Conservation (phyloP, 208 protist species). For the Trypanosoma grayi region DNA sequence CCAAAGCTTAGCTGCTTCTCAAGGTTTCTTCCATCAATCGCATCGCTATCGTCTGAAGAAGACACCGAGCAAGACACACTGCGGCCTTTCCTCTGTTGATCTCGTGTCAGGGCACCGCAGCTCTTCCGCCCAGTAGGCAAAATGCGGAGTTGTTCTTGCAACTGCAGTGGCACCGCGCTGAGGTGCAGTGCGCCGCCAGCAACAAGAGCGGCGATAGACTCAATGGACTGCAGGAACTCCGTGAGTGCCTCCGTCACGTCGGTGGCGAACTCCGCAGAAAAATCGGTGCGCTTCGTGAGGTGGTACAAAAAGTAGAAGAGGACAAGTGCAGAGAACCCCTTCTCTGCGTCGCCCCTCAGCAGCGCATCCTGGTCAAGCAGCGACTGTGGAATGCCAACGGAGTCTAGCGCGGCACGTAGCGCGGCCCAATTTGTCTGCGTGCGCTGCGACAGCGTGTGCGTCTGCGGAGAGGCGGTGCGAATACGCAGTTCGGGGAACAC, state of each 20-base stretch:
- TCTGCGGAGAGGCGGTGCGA: slow-evolving; percentile 51
- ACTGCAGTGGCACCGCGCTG: slow-evolving; percentile 34
- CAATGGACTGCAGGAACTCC: slow-evolving; percentile 67
- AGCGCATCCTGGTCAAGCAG: slow-evolving; percentile 51
- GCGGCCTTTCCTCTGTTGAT: neutral
- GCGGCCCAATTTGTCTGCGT: slow-evolving; percentile 55
- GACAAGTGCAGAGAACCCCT: slow-evolving; percentile 67
- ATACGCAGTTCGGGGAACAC: slow-evolving; percentile 62
- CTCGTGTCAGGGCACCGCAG: slow-evolving; percentile 18
- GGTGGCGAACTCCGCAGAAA: slow-evolving; percentile 71
- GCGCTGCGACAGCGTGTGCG: slow-evolving; percentile 59
- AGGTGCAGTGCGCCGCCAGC: slow-evolving; percentile 54
- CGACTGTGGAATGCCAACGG: slow-evolving; percentile 43
- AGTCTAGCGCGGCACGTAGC: slow-evolving; percentile 40
- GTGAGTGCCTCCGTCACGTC: slow-evolving; percentile 63
- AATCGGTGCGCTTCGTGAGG: slow-evolving; percentile 68
- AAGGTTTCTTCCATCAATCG: neutral
- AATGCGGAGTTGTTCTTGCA: slow-evolving; percentile 41
- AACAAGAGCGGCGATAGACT: slow-evolving; percentile 67
- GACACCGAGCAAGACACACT: neutral
- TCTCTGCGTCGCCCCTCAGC: slow-evolving; percentile 29
- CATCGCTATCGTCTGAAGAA: neutral
- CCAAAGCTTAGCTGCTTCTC: slow-evolving; percentile 16
- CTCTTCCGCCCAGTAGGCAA: slow-evolving; percentile 24
- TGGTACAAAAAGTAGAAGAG: slow-evolving; percentile 83